Evolutionary conservation across 768 basidiomycete species (phyloP).

Genomic region (Leucocoprinus birnbaumii): DNA sequence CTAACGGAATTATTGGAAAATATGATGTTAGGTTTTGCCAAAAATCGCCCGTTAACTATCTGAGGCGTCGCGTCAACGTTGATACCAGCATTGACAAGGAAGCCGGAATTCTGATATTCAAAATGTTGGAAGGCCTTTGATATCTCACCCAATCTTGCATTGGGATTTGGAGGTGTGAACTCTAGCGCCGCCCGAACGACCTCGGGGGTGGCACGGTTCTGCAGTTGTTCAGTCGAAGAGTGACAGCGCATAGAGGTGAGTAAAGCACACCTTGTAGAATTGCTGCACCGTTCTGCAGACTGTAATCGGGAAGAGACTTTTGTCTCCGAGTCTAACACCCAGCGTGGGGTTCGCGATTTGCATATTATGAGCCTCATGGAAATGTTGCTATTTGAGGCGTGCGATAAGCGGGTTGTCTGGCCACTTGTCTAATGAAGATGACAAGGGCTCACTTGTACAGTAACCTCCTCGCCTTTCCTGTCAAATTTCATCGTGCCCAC

Average conservation of each 20-base stretch:
- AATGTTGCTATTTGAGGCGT: slow-evolving; percentile 33
- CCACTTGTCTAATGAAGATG: not conserved
- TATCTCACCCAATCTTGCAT: slow-evolving; percentile 20
- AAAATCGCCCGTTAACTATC: slow-evolving; percentile 31
- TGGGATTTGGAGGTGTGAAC: slow-evolving; percentile 24
- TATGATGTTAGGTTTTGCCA: slow-evolving; percentile 28
- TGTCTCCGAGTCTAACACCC: slow-evolving; percentile 22
- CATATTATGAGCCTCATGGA: slow-evolving; percentile 18
- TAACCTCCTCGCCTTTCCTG: slow-evolving; percentile 20
- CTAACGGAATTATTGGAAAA: slow-evolving; percentile 17
- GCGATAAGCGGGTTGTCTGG: not conserved
- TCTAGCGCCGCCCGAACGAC: slow-evolving; percentile 26
- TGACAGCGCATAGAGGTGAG: too few species aligned
- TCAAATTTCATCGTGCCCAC: slow-evolving; percentile 25
- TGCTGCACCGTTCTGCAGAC: slow-evolving; percentile 25
- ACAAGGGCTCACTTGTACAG: slow-evolving; percentile 22
- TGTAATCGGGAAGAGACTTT: slow-evolving; percentile 25
- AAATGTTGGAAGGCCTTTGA: slow-evolving; percentile 29
- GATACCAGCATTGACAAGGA: slow-evolving; percentile 38
- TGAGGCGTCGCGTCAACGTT: slow-evolving; percentile 25
- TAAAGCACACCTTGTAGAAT: slow-evolving; percentile 26
- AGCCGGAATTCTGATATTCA: slow-evolving; percentile 34
- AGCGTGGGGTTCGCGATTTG: slow-evolving; percentile 20
- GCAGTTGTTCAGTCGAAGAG: not conserved
- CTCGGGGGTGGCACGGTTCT: slow-evolving; percentile 28